Evolutionary conservation across 208 protist species (phyloP).

Genomic region (Crithidia bombi): DNA sequence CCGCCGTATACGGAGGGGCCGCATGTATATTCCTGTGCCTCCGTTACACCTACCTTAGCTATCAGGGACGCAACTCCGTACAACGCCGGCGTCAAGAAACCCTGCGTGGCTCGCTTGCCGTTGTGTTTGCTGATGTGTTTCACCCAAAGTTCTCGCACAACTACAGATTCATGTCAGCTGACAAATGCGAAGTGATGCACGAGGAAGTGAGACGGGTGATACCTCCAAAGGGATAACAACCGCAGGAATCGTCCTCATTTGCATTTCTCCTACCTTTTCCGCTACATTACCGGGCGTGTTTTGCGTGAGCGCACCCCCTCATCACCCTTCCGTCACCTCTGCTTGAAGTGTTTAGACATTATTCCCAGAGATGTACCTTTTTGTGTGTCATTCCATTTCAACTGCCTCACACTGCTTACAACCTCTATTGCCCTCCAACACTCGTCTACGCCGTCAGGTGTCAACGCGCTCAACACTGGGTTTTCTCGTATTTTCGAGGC

Average conservation of each 20-base stretch:
- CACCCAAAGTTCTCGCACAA: constrained; percentile 30
- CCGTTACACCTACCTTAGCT: constrained; percentile 25
- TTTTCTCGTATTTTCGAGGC: too few relatives aligned
- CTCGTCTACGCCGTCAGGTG: too few relatives aligned
- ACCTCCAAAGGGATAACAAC: not conserved
- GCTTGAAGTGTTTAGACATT: too few relatives aligned
- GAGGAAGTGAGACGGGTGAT: not conserved
- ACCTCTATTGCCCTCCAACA: too few relatives aligned
- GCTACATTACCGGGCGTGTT: too few relatives aligned
- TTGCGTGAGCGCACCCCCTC: too few relatives aligned
- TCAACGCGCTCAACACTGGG: too few relatives aligned
- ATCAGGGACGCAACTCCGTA: constrained; percentile 28
- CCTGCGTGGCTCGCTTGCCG: constrained; percentile 5
- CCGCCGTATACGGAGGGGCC: constrained; percentile 15
- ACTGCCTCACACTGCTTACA: too few relatives aligned
- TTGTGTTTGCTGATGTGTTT: constrained; percentile 34
- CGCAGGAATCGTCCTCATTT: not conserved
- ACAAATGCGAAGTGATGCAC: not conserved
- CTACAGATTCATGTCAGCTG: not conserved
- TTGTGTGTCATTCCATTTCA: too few relatives aligned
- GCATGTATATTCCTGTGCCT: constrained; percentile 25
- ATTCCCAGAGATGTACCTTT: too few relatives aligned
- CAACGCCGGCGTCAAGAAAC: constrained; percentile 29
- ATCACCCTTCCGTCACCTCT: too few relatives aligned
- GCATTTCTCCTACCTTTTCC: too few relatives aligned